Evolutionary conservation across 495 filamentous ascomycete genomes (phyloP).

Genomic region (Pseudevernia furfuracea): DNA sequence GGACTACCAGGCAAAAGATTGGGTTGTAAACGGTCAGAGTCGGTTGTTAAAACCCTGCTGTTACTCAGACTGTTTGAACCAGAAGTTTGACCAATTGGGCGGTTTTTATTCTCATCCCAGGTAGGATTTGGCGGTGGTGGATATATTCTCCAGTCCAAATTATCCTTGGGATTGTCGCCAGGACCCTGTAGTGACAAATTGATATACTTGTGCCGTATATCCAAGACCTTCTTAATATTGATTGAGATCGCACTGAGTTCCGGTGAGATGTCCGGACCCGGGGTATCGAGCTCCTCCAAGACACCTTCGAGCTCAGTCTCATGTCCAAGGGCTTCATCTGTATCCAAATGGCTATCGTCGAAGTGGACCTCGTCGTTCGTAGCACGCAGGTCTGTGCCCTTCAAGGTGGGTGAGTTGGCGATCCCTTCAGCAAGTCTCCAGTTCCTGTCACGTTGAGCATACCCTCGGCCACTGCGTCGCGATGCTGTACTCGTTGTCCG

Average conservation of each 20-base stretch:
- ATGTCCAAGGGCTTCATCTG: slow-evolving; percentile 18
- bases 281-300: slow-evolving; percentile 29
- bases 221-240: slow-evolving; percentile 75
- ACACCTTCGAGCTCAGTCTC: slow-evolving; percentile 16
- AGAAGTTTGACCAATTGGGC: slow-evolving; percentile 28
- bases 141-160: slow-evolving; percentile 78
- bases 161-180: slow-evolving; percentile 79
- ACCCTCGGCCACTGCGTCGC: slow-evolving; percentile 26
- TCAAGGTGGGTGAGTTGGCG: slow-evolving; percentile 1
- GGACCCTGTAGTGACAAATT: slow-evolving; percentile 73
- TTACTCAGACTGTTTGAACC: slow-evolving; percentile 46
- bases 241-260: slow-evolving; percentile 79
- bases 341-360: slow-evolving; percentile 26
- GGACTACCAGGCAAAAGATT: not conserved
- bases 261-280: slow-evolving; percentile 63
- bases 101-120: slow-evolving; percentile 67
- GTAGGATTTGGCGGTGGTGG: slow-evolving; percentile 83
- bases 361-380: slow-evolving; percentile 36
- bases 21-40: slow-evolving; percentile 15
- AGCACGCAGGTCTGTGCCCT: slow-evolving; percentile 6
- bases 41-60: slow-evolving; percentile 42
- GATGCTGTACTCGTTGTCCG: slow-evolving; percentile 29
- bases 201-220: slow-evolving; percentile 85
- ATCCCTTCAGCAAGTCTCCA: slow-evolving; percentile 11
- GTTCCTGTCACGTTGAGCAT: slow-evolving; percentile 23